These are phyloP conservation scores for Suhomyces pyralidae DNA, from an alignment of 805 yeast species.

Conservation along the genomic window DNA sequence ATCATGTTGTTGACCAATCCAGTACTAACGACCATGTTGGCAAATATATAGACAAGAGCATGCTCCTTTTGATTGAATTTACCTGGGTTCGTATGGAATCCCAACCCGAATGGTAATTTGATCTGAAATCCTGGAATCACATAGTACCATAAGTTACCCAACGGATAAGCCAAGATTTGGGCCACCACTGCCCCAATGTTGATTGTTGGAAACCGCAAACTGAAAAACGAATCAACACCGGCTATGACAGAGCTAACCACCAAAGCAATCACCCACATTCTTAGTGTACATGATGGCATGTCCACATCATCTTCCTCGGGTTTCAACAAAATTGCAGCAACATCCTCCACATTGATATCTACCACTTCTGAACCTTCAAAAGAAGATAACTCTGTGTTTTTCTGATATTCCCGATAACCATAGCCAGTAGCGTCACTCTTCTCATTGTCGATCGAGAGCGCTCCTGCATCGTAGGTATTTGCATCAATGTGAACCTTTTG, in stretches of 20 bases:
- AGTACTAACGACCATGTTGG: conserved; percentile 17
- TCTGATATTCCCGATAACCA: not conserved
- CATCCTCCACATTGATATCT: not conserved
- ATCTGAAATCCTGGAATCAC: conserved; percentile 6
- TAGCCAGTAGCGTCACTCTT: not conserved
- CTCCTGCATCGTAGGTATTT: not conserved
- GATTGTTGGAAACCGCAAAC: conserved; percentile 22
- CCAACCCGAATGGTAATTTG: conserved; percentile 7
- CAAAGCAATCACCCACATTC: not conserved
- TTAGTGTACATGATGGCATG: not conserved
- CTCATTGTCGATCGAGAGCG: not conserved
- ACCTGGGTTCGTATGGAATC: conserved; percentile 18
- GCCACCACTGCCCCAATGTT: conserved; percentile 21
- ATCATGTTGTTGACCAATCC: conserved; percentile 18
- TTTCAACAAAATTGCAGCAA: not conserved
- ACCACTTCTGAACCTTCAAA: not conserved
- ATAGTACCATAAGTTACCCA: conserved; percentile 9
- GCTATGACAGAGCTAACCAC: conserved; percentile 14
- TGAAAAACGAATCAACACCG: conserved; percentile 23
- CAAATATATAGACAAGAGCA: conserved; percentile 18
- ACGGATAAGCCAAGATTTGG: conserved; percentile 20
- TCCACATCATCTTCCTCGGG: not conserved
- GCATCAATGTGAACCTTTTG: not conserved
- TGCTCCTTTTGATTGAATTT: conserved; percentile 18
- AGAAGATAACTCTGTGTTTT: not conserved